phyloP scores from a whole-genome alignment of 306 rosid genomes.

The Medicago ruthenica region DNA sequence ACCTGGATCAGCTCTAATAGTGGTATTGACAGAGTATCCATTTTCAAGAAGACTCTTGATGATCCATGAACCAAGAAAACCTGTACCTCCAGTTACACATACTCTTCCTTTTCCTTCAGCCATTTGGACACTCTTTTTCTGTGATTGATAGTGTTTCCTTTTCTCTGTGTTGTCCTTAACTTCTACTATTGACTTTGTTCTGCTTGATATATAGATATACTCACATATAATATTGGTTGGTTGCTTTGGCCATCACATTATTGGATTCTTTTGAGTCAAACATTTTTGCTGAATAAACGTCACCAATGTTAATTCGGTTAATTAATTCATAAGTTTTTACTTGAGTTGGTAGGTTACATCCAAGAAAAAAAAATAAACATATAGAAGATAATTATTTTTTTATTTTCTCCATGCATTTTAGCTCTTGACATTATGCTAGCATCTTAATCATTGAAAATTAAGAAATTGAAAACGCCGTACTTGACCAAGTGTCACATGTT shows the following conservation, averaged over 20 bases:
- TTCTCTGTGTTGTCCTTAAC: background rate
- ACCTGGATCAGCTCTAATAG: conserved; percentile 59
- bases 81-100: conserved; percentile 68
- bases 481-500: background rate
- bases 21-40: conserved; percentile 60
- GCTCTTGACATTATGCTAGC: no score
- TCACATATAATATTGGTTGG: background rate
- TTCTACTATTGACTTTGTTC: background rate
- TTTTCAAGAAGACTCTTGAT: conserved; percentile 56
- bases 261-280: conserved; percentile 37
- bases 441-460: no score
- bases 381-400: no score
- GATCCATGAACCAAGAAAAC: conserved; percentile 64
- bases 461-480: no score
- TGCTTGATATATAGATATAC: background rate
- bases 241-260: conserved; percentile 2
- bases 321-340: background rate
- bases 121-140: conserved; percentile 30
- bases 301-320: background rate
- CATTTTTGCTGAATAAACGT: background rate
- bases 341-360: no score
- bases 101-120: conserved; percentile 52
- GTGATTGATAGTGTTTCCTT: background rate
- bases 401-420: no score
- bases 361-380: no score